Conservation (phyloP, 148 eudicot genomes). For the Fagopyrum homotropicum region DNA sequence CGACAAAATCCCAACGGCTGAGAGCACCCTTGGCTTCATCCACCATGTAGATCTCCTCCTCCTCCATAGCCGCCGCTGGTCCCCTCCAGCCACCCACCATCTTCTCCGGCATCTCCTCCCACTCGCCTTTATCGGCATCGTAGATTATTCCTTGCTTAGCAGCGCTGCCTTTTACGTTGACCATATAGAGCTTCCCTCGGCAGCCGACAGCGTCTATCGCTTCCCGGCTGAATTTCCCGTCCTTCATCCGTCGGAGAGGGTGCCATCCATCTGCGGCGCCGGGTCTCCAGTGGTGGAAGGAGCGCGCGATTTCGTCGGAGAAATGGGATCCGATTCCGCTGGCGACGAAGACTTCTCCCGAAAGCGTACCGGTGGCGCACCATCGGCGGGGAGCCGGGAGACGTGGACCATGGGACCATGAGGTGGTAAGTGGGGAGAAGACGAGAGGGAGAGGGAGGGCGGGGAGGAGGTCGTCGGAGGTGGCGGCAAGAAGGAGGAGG, state of each 20-base stretch:
- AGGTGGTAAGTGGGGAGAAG: slow-evolving; percentile 30
- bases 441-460: slow-evolving; percentile 55
- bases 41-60: slow-evolving; percentile 46
- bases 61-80: slow-evolving; percentile 74
- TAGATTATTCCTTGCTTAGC: slow-evolving; percentile 54
- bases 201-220: slow-evolving; percentile 69
- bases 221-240: slow-evolving; percentile 56
- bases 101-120: slow-evolving; percentile 63
- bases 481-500: slow-evolving; percentile 55
- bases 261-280: slow-evolving; percentile 29
- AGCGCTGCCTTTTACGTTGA: slow-evolving; percentile 53
- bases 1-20: slow-evolving; percentile 33
- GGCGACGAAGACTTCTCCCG: slow-evolving; percentile 35
- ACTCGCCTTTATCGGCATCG: slow-evolving; percentile 32
- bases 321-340: slow-evolving; percentile 69
- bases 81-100: slow-evolving; percentile 81
- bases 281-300: slow-evolving; percentile 46
- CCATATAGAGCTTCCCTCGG: slow-evolving; percentile 57
- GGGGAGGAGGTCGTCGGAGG: slow-evolving; percentile 29
- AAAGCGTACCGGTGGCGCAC: slow-evolving; percentile 52
- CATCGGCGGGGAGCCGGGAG: slow-evolving; percentile 53
- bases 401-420: slow-evolving; percentile 46
- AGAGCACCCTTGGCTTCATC: slow-evolving; percentile 52
- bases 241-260: slow-evolving; percentile 25
- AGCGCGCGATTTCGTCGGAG: slow-evolving; percentile 35